phyloP scores from a whole-genome alignment of 495 filamentous ascomycete species.

The Paragyromitra xinjiangensis region DNA sequence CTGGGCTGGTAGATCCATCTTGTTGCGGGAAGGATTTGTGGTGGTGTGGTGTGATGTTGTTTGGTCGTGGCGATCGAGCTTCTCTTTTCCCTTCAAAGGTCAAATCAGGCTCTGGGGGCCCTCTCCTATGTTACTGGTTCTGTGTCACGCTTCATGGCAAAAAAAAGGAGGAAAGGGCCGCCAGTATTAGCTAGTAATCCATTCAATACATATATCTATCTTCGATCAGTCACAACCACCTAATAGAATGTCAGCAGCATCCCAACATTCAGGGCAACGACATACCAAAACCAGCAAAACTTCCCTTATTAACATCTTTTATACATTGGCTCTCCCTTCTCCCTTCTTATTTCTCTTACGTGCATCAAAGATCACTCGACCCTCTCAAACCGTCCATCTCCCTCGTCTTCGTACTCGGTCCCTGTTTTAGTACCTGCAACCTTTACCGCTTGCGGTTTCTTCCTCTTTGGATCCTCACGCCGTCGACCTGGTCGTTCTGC shows the following conservation, averaged over 20 bases:
- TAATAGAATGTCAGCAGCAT: neutral
- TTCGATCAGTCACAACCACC: neutral
- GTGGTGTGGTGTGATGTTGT: neutral
- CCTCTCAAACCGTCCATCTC: constrained; percentile 28
- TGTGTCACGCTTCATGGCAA: neutral
- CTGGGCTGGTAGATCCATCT: neutral
- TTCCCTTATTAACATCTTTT: neutral
- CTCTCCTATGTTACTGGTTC: neutral
- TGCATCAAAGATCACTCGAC: constrained; percentile 22
- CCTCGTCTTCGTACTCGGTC: neutral
- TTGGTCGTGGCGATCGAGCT: neutral
- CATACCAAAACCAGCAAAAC: neutral
- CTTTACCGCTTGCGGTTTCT: neutral
- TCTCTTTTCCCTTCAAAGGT: neutral
- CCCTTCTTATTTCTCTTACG: neutral
- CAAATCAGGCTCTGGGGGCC: neutral
- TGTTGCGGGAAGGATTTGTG: neutral
- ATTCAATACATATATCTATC: neutral
- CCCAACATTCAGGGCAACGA: neutral
- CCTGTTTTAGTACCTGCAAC: neutral
- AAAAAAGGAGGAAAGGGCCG: neutral
- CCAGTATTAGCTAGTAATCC: neutral
- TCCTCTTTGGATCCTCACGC: constrained; percentile 2
- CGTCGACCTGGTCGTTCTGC: constrained; percentile 22
- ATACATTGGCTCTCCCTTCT: neutral